Percentiles rank a stretch among this genome's conserved stretches.
phyloP scores from a whole-genome alignment of 495 filamentous ascomycete genomes.

The Monascus purpureus region DNA sequence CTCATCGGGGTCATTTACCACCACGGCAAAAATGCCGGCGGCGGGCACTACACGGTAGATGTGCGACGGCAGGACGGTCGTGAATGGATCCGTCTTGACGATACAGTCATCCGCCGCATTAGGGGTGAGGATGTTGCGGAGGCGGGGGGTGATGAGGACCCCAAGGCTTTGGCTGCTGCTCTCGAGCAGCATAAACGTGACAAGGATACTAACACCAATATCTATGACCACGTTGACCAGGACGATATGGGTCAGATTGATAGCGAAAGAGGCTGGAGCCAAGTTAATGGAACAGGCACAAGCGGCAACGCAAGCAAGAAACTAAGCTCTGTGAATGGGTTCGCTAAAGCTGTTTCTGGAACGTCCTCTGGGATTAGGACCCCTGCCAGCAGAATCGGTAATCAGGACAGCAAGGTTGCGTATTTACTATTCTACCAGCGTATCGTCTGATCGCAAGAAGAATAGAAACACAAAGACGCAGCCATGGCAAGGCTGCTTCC shows the following conservation, averaged over 20 bases:
- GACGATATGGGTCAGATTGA: conserved; percentile 44
- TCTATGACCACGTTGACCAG: conserved; percentile 56
- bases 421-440: conserved; percentile 93
- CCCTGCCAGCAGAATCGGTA: conserved; percentile 47
- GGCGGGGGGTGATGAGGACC: conserved; percentile 66
- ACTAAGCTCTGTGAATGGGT: conserved; percentile 50
- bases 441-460: conserved; percentile 27
- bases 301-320: conserved; percentile 39
- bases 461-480: too few species aligned
- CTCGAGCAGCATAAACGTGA: conserved; percentile 51
- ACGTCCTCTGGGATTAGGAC: conserved; percentile 44
- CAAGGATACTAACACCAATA: conserved; percentile 42
- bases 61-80: conserved; percentile 82
- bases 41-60: conserved; percentile 94
- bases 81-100: conserved; percentile 93
- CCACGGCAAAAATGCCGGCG: conserved; percentile 88
- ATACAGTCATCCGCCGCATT: conserved; percentile 78
- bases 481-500: too few species aligned
- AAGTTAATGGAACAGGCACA: conserved; percentile 51
- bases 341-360: conserved; percentile 26
- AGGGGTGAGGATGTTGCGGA: conserved; percentile 84
- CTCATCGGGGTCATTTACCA: conserved; percentile 93
- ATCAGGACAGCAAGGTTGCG: conserved; percentile 89
- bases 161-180: conserved; percentile 49
- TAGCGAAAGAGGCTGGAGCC: conserved; percentile 67